Evolutionary conservation across 2,329 filamentous ascomycete species (phyloP).

Genomic region (Gnomoniopsis sp.): DNA sequence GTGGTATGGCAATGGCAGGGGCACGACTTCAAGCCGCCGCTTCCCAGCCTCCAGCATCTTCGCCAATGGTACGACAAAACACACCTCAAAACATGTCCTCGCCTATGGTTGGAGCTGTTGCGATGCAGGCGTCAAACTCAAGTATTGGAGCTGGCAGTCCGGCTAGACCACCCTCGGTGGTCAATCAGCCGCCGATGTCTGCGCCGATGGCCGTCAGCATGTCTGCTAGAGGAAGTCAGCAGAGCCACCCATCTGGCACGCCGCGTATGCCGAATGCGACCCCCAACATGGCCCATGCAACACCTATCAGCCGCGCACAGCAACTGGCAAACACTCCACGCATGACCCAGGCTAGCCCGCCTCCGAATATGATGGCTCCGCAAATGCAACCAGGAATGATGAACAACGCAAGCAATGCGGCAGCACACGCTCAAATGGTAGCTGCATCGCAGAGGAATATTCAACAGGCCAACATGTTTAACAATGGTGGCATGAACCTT

Average conservation of each 20-base stretch:
- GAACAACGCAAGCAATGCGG: constrained; percentile 41
- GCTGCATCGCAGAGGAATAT: constrained; percentile 17
- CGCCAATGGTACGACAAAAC: constrained; percentile 62
- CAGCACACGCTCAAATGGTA: constrained; percentile 36
- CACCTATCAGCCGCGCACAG: constrained; percentile 51
- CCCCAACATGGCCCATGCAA: constrained; percentile 57
- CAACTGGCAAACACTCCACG: constrained; percentile 54
- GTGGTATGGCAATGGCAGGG: constrained; percentile 35
- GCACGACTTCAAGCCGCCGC: constrained; percentile 52
- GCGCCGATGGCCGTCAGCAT: constrained; percentile 60
- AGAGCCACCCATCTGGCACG: constrained; percentile 62
- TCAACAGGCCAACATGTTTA: constrained; percentile 39
- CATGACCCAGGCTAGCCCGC: constrained; percentile 61
- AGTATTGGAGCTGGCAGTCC: constrained; percentile 64
- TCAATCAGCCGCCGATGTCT: constrained; percentile 53
- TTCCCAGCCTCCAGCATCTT: constrained; percentile 62
- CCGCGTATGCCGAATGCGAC: constrained; percentile 60
- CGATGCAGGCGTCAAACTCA: constrained; percentile 64
- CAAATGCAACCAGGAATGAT: constrained; percentile 55
- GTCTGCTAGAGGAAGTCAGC: constrained; percentile 63
- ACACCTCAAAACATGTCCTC: constrained; percentile 65
- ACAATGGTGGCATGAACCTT: constrained; percentile 39
- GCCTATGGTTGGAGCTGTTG: constrained; percentile 58
- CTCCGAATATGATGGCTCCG: constrained; percentile 56
- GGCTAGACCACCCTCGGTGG: constrained; percentile 62